A percentile compares a stretch with the other conserved stretches of the same genome.
Evolutionary conservation across 1,139 yeast species (phyloP).

Genomic region (Pichia sp.): DNA sequence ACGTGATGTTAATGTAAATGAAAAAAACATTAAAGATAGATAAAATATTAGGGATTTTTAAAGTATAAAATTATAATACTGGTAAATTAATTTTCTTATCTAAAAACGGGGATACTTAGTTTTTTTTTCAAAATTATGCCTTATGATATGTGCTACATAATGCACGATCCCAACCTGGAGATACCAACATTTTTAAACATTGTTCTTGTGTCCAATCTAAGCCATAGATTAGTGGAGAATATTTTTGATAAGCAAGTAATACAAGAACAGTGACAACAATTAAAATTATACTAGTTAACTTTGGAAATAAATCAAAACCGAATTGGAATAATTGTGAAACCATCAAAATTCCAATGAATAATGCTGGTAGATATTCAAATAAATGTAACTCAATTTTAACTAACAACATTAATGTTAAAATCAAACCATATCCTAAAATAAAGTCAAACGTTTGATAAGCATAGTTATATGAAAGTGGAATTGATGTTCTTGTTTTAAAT

Average conservation of each 20-base stretch:
- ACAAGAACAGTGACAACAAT: constrained; percentile 29
- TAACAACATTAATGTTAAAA: constrained; percentile 47
- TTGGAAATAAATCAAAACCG: constrained; percentile 28
- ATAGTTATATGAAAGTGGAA: constrained; percentile 10
- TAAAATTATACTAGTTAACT: constrained; percentile 30
- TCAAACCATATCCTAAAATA: constrained; percentile 50
- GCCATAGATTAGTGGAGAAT: constrained; percentile 45
- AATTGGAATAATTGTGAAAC: constrained; percentile 42
- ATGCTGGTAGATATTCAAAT: constrained; percentile 56
- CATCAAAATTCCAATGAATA: constrained; percentile 52
- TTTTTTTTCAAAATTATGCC: no score
- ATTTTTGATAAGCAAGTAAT: constrained; percentile 35
- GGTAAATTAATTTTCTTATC: no score
- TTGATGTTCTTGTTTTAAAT: not conserved
- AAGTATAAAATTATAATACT: no score
- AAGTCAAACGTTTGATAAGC: constrained; percentile 22
- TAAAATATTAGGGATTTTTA: no score
- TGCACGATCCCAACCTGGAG: constrained; percentile 17
- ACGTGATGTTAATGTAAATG: no score
- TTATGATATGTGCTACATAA: constrained; percentile 10
- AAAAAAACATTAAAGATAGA: no score
- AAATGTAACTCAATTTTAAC: constrained; percentile 52
- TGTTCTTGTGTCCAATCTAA: constrained; percentile 42
- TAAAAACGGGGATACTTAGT: no score
- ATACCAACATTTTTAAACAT: constrained; percentile 30